Percentiles rank a stretch among this genome's conserved stretches.
phyloP scores from a whole-genome alignment of 352 stramenopile species.

The Hyaloperonospora arabidopsidis region DNA sequence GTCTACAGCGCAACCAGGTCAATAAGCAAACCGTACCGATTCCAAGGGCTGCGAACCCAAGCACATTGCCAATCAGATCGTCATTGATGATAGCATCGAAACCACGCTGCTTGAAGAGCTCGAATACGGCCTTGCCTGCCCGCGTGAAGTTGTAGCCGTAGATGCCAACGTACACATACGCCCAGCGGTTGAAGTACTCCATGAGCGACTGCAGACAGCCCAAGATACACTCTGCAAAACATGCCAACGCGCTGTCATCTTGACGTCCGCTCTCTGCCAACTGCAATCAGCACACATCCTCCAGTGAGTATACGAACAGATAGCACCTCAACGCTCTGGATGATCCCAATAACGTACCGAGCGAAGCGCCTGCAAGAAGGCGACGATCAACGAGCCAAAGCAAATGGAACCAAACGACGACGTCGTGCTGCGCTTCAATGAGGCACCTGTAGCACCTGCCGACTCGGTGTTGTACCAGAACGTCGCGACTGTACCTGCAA shows the following conservation, averaged over 20 bases:
- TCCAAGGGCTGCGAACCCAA: conserved; percentile 86
- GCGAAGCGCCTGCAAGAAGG: conserved; percentile 87
- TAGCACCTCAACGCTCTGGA: not conserved
- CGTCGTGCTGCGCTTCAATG: conserved; percentile 79
- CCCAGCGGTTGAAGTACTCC: conserved; percentile 91
- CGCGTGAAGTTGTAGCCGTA: conserved; percentile 92
- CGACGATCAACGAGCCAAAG: conserved; percentile 90
- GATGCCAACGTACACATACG: conserved; percentile 92
- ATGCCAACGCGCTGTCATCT: conserved; percentile 62
- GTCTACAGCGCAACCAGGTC: not conserved
- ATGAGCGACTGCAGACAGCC: conserved; percentile 79
- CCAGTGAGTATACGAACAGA: conserved; percentile 1
- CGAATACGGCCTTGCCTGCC: conserved; percentile 87
- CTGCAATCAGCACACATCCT: conserved; percentile 14
- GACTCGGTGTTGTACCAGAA: conserved; percentile 93
- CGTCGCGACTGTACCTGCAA: conserved; percentile 89
- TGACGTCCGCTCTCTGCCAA: conserved; percentile 63
- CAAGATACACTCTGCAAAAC: conserved; percentile 79
- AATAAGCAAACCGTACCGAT: conserved; percentile 43
- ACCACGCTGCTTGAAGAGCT: conserved; percentile 89
- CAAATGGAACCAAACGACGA: conserved; percentile 94
- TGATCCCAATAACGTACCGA: conserved; percentile 26
- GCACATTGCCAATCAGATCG: conserved; percentile 88
- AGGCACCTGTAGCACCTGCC: conserved; percentile 70
- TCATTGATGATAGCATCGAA: conserved; percentile 96